phyloP scores from a whole-genome alignment of 495 filamentous ascomycete genomes.

The Talaromyces liani region DNA sequence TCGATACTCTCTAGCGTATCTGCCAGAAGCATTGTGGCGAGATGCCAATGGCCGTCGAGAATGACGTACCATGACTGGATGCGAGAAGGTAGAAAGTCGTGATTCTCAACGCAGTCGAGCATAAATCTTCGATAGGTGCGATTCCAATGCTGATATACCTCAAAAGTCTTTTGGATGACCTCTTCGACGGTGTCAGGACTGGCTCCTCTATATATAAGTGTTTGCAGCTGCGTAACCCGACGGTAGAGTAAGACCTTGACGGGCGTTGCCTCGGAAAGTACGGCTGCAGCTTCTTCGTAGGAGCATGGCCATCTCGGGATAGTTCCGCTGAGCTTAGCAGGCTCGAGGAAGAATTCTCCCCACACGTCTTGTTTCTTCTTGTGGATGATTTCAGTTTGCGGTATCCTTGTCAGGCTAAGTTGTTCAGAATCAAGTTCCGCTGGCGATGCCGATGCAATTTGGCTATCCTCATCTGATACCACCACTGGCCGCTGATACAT shows the following conservation, averaged over 20 bases:
- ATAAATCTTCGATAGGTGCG: slow-evolving; percentile 34
- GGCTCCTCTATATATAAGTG: slow-evolving; percentile 22
- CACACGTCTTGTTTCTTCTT: slow-evolving; percentile 17
- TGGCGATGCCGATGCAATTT: slow-evolving; percentile 9
- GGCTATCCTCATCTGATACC: slow-evolving; percentile 40
- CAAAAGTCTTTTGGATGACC: slow-evolving; percentile 24
- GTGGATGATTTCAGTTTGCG: background rate
- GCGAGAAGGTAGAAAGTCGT: slow-evolving; percentile 30
- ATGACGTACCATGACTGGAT: slow-evolving; percentile 43
- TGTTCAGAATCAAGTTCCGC: slow-evolving; percentile 5
- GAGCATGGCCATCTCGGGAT: slow-evolving; percentile 34
- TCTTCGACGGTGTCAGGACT: slow-evolving; percentile 23
- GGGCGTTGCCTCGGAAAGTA: slow-evolving; percentile 35
- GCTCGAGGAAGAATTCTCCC: slow-evolving; percentile 26
- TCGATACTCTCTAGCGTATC: slow-evolving; percentile 37
- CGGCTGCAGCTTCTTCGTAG: slow-evolving; percentile 28
- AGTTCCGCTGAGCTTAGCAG: slow-evolving; percentile 2
- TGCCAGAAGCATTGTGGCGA: slow-evolving; percentile 36
- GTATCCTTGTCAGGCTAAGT: background rate
- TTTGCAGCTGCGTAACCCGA: slow-evolving; percentile 35
- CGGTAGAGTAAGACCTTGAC: slow-evolving; percentile 44
- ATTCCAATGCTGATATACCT: slow-evolving; percentile 39
- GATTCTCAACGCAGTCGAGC: slow-evolving; percentile 30
- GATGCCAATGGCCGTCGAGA: slow-evolving; percentile 40
- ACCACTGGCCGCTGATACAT: slow-evolving; percentile 37